Conservation (phyloP, 371 early-diverging fungal genomes). For the Mucor lusitanicus region DNA sequence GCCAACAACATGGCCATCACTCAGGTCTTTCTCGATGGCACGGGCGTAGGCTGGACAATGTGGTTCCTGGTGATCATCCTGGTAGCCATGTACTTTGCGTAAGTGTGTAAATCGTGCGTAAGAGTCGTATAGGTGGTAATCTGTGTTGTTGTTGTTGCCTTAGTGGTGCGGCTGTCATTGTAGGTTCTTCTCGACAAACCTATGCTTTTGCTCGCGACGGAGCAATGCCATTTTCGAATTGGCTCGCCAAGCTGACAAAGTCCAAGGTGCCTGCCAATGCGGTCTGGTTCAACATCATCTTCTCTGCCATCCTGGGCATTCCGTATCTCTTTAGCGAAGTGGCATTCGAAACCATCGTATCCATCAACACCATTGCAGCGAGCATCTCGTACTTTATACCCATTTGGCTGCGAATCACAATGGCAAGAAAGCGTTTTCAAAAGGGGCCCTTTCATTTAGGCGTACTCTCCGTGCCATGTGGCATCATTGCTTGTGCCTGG, state of each 20-base stretch:
- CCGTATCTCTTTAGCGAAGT: constrained; percentile 46
- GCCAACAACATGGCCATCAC: constrained; percentile 38
- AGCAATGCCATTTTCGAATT: constrained; percentile 49
- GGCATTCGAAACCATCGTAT: constrained; percentile 67
- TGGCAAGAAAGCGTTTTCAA: constrained; percentile 41
- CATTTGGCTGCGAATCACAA: constrained; percentile 52
- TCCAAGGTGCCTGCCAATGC: constrained; percentile 45
- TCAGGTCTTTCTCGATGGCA: constrained; percentile 53
- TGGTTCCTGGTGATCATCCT: constrained; percentile 53
- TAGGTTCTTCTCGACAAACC: constrained; percentile 61
- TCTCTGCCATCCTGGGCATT: constrained; percentile 45
- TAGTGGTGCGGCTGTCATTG: constrained; percentile 49
- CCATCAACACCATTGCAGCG: constrained; percentile 69
- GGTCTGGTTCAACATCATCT: constrained; percentile 53
- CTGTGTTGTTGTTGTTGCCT: neutral
- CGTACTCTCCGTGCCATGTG: constrained; percentile 21
- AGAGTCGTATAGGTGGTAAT: neutral
- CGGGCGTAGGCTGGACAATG: constrained; percentile 42
- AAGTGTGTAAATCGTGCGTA: neutral
- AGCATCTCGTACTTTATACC: constrained; percentile 74
- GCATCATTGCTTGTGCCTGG: constrained; percentile 51
- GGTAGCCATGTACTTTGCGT: constrained; percentile 58
- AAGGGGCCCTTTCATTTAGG: constrained; percentile 24
- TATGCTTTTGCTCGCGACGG: constrained; percentile 72
- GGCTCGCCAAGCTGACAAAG: constrained; percentile 27